Conservation (phyloP, 2,329 filamentous ascomycete genomes). For the Aspergillus melleus region DNA sequence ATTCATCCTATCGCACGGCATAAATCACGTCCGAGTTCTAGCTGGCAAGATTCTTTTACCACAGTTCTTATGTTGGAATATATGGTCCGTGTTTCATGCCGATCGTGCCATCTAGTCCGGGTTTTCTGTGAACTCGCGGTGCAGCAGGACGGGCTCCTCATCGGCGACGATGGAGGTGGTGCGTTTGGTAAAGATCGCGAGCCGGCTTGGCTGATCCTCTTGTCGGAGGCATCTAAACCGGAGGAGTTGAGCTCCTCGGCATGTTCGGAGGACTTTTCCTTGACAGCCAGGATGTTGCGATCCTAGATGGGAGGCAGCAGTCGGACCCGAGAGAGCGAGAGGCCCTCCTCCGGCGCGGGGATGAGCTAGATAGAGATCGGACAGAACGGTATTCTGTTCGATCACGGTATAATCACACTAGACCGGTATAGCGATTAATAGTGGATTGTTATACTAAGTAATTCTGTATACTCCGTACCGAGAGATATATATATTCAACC, state of each 20-base stretch:
- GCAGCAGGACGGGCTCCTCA: constrained; percentile 49
- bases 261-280: constrained; percentile 60
- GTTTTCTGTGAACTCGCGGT: constrained; percentile 50
- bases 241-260: constrained; percentile 59
- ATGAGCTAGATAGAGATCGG: constrained; percentile 55
- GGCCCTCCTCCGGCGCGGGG: constrained; percentile 42
- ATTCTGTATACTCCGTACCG: no score
- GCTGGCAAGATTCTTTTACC: no score
- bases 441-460: no score
- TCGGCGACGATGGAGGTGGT: constrained; percentile 54
- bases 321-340: constrained; percentile 36
- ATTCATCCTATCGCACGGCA: no score
- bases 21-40: no score
- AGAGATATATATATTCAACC: no score
- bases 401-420: no score
- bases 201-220: constrained; percentile 53
- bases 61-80: no score
- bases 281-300: constrained; percentile 56
- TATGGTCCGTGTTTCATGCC: constrained; percentile 40
- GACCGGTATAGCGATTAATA: no score
- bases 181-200: constrained; percentile 59
- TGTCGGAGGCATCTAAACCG: constrained; percentile 58
- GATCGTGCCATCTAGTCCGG: constrained; percentile 60
- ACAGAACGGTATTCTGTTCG: background rate
- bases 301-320: constrained; percentile 50